These are phyloP conservation scores for Pythium dissotocum DNA, from an alignment of 352 stramenopile genomes.

Conservation along the genomic window DNA sequence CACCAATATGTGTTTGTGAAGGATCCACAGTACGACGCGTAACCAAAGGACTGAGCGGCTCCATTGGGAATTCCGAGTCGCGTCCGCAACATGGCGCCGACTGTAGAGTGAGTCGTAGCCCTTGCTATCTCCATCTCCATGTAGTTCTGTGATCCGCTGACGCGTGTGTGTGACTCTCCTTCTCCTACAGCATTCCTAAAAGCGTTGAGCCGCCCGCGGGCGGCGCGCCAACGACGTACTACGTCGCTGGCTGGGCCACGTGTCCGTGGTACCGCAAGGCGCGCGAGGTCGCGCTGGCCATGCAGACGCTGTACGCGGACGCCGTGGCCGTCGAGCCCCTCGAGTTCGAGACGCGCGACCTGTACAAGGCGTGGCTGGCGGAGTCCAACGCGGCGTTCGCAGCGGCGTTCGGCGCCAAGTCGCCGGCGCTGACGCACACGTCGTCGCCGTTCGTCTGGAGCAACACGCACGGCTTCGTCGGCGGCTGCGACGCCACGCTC, in stretches of 20 bases:
- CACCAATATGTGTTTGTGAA: neutral
- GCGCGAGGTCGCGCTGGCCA: slow-evolving; percentile 56
- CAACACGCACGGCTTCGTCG: slow-evolving; percentile 57
- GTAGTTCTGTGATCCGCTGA: neutral
- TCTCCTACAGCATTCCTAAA: slow-evolving; percentile 38
- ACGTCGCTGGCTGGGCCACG: slow-evolving; percentile 72
- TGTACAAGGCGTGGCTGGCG: slow-evolving; percentile 58
- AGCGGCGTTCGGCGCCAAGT: slow-evolving; percentile 38
- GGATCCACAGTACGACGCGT: neutral
- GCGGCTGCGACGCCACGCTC: slow-evolving; percentile 68
- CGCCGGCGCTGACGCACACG: slow-evolving; percentile 47
- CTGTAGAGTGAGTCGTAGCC: slow-evolving; percentile 50
- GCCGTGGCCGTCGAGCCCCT: slow-evolving; percentile 41
- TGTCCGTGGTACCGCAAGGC: slow-evolving; percentile 64
- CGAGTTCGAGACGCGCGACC: slow-evolving; percentile 59
- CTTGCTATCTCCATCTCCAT: neutral
- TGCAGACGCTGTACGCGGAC: slow-evolving; percentile 68
- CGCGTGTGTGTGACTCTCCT: neutral
- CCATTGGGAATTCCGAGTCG: slow-evolving; percentile 8
- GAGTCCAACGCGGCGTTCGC: slow-evolving; percentile 40
- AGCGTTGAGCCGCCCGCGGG: slow-evolving; percentile 32
- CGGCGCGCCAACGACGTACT: slow-evolving; percentile 43
- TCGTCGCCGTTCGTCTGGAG: slow-evolving; percentile 82
- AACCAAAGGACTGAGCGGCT: neutral
- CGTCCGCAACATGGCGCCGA: slow-evolving; percentile 34